Evolutionary conservation across 2,329 filamentous ascomycete species (phyloP).

Genomic region (Colletotrichum sp.): DNA sequence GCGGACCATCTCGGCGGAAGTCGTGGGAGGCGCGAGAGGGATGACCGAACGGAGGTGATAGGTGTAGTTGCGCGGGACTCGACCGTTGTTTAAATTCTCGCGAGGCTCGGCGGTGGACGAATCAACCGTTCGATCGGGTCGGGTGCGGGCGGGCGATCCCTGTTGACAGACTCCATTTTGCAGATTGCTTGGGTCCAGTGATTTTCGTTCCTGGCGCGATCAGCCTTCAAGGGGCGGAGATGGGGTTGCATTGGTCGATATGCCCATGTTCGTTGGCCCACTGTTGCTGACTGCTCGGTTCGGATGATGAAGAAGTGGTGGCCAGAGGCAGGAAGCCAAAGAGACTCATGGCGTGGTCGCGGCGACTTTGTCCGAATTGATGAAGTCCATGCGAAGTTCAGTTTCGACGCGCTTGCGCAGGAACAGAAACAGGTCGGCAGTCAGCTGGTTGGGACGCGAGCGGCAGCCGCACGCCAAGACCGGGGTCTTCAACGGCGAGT

Average conservation of each 20-base stretch:
- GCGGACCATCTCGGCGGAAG: background rate
- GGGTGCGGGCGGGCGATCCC: background rate
- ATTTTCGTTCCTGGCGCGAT: background rate
- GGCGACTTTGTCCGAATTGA: fast-evolving
- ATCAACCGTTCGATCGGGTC: background rate
- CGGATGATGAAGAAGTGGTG: background rate
- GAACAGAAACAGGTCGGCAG: fast-evolving
- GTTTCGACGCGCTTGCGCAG: fast-evolving
- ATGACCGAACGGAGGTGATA: background rate
- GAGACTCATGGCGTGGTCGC: background rate
- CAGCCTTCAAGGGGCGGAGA: slow-evolving; percentile 5
- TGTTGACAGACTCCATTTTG: background rate
- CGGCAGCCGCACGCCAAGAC: background rate
- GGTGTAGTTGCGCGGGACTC: background rate
- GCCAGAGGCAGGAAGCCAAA: fast-evolving
- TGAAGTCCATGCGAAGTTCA: background rate
- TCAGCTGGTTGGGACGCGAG: background rate
- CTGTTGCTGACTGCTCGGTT: background rate
- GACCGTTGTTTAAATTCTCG: background rate
- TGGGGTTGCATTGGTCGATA: background rate
- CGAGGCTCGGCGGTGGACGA: background rate
- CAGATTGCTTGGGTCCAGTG: background rate
- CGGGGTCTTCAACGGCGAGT: background rate
- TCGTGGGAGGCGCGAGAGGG: background rate
- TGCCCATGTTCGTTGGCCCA: background rate